Base-by-base conservation (phyloP, 2,329 filamentous ascomycete species). In the Huntiella omanensis region DNA sequence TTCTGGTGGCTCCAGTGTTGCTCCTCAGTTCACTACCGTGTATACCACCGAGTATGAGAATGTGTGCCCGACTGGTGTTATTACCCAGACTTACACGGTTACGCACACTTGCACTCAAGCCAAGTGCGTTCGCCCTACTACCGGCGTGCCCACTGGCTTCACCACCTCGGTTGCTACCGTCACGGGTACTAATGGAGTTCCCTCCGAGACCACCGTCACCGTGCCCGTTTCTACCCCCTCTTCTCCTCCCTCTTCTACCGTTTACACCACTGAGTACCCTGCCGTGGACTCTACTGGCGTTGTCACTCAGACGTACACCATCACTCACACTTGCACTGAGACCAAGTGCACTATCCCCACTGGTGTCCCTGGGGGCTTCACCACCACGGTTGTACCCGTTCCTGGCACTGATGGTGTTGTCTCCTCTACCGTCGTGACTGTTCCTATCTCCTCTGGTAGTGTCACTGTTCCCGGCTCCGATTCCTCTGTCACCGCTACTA, bases 71-170 rank as follows among this genome's bases (percentile, higher is more conserved):
- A 50, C 42, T 8, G 50, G 50, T 19, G 17, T 50, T 11, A 43
- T 46, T 32, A 49, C 48, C 5, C 42, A 43, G 38, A 52, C 50
- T n/a, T 52, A 48, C 28, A 50, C 49, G 4, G 42, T 52, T 43
- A 52, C 50, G 10, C 36, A 52, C 34, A 46, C 37, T 12, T 52
- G 50, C 11, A 32, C 33, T 5, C 19, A 48, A 16, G 33, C 35
- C 15, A 32, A 39, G 17, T 50, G 48, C 44, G 32, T 38, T 17
- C 36, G 35, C 17, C 48, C 48, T 3, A 50, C 50, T 28, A 43
- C 43, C 17, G 19, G 32, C 7, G 43, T 48, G 8, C 48, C 50
- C 36, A 19, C 40, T 15, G 50, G 50, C 17, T 52, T 52, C 36
- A 52, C 50, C 19, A 33, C 34, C 10, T 36, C 43, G 7, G 43